These are phyloP conservation scores for Pholiota molesta DNA, from an alignment of 768 basidiomycete genomes.

Conservation along the genomic window DNA sequence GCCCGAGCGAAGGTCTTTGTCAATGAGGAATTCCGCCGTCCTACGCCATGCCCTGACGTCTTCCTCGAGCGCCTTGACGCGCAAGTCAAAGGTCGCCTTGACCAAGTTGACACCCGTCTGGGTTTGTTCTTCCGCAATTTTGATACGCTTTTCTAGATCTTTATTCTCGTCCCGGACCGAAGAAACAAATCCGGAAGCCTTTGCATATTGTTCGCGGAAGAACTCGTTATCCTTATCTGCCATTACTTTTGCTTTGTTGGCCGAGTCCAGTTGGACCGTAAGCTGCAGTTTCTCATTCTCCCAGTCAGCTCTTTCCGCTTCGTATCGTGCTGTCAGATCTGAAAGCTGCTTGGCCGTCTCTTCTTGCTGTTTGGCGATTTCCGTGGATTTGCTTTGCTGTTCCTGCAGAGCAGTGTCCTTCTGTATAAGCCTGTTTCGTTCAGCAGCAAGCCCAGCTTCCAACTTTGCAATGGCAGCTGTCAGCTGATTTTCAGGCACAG, in stretches of 20 bases:
- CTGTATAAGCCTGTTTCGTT: slow-evolving; percentile 12
- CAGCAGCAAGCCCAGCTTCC: slow-evolving; percentile 16
- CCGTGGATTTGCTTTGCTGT: slow-evolving; percentile 1
- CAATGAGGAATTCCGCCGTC: slow-evolving; percentile 51
- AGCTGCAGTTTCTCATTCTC: slow-evolving; percentile 33
- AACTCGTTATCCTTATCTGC: slow-evolving; percentile 53
- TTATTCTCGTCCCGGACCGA: slow-evolving; percentile 51
- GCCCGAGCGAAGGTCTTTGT: slow-evolving; percentile 61
- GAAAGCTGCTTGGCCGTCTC: slow-evolving; percentile 3
- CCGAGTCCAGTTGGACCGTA: slow-evolving; percentile 28
- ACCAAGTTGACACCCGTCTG: slow-evolving; percentile 55
- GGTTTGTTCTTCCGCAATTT: slow-evolving; percentile 58
- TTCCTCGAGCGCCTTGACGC: slow-evolving; percentile 47
- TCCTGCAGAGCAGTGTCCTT: slow-evolving; percentile 7
- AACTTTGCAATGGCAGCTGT: slow-evolving; percentile 12
- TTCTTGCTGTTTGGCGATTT: slow-evolving; percentile 4
- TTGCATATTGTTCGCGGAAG: slow-evolving; percentile 56
- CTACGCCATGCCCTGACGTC: slow-evolving; percentile 51
- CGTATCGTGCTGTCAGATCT: slow-evolving; percentile 20
- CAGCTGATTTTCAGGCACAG: neutral
- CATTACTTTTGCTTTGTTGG: slow-evolving; percentile 30
- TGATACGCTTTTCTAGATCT: slow-evolving; percentile 47
- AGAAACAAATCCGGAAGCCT: slow-evolving; percentile 52
- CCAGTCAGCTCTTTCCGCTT: slow-evolving; percentile 26
- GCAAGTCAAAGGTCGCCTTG: slow-evolving; percentile 50